Evolutionary conservation across 2,329 filamentous ascomycete genomes (phyloP).

Genomic region (Diaporthe ampelina): DNA sequence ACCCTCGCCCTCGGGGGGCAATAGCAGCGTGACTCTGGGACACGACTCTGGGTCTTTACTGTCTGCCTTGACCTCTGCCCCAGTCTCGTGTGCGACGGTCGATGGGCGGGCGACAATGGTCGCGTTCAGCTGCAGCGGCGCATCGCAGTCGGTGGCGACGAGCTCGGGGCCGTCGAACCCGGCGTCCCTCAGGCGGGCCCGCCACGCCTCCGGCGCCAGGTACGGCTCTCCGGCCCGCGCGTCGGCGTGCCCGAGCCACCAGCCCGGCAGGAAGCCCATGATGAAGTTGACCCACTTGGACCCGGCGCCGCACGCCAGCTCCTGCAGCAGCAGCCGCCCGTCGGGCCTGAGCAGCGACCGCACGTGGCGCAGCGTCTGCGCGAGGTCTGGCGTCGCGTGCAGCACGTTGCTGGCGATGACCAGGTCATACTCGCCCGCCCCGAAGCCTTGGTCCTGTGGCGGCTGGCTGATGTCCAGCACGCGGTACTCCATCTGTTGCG

Average conservation of each 20-base stretch:
- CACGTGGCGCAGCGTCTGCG: conserved; percentile 10
- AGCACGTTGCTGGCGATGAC: conserved; percentile 29
- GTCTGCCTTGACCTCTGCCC: not conserved
- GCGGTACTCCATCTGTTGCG: conserved; percentile 37
- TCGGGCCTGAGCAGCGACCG: not conserved
- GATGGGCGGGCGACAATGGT: not conserved
- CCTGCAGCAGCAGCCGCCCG: conserved; percentile 34
- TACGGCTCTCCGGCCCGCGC: not conserved
- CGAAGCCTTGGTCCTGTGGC: conserved; percentile 42
- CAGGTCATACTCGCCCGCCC: conserved; percentile 48
- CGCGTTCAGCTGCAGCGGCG: not conserved
- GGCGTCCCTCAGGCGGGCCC: not conserved
- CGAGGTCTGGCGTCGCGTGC: conserved; percentile 8
- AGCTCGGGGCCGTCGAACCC: not conserved
- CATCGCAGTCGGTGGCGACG: not conserved
- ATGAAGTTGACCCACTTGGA: conserved; percentile 22
- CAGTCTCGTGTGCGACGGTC: not conserved
- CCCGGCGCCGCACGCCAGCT: conserved; percentile 18
- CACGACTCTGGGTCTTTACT: rapidly evolving
- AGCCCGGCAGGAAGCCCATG: conserved; percentile 29
- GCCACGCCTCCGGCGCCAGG: not conserved
- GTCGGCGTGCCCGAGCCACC: conserved; percentile 13
- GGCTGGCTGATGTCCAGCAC: conserved; percentile 40
- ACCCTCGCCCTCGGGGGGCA: not conserved
- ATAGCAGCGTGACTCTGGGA: not conserved